Evolutionary conservation across 768 basidiomycete species (phyloP), one percentile per base, ranked within the genome.

Genomic region (Mycena belliarum): DNA sequence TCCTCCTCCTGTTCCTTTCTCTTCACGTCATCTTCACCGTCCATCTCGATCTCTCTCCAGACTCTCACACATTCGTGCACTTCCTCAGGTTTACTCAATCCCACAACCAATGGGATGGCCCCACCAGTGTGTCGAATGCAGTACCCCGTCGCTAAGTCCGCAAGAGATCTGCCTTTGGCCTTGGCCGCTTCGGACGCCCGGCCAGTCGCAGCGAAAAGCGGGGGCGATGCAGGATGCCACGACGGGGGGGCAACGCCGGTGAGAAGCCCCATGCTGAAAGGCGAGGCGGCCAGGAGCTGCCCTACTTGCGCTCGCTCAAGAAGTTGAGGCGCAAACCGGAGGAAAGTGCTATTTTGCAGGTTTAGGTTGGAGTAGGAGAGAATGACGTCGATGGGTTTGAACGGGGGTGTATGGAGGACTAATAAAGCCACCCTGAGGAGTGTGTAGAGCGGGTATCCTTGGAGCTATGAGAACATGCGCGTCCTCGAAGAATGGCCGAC

Each of bases 261-360:
- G 32, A 95, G 79, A 4, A 95, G 80, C 0, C 87, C 88, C 93
- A 95, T 95, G 68, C 82, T 87, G 50, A 95, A 77, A 9, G 93
- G 93, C 2, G 92, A 93, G 2, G 93, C 93, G 3, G 87, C 76
- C 49, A 93, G 51, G 26, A 95, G 76, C 53, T 91, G 88, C 53
- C 71, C 68, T 42, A 95, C 81, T 48, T 82, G 74, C 0, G 91
- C 91, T 23, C 88, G 86, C 20, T 73, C 68, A 60, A 76, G 75
- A 52, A 94, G 80, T 38, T 81, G 79, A 12, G 79, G 72, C 25
- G 79, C 77, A 68, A 86, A 93, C 11, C 76, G 70, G 38, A 71
- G 68, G 68, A 87, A 79, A 16, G 82, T 85, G 53, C 75, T 72
- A 70, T 90, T 92, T 68, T 93, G 90, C 29, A 94, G 76, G 23